Base-by-base conservation (phyloP, 257 asterid species). In the Fraxinus americana region DNA sequence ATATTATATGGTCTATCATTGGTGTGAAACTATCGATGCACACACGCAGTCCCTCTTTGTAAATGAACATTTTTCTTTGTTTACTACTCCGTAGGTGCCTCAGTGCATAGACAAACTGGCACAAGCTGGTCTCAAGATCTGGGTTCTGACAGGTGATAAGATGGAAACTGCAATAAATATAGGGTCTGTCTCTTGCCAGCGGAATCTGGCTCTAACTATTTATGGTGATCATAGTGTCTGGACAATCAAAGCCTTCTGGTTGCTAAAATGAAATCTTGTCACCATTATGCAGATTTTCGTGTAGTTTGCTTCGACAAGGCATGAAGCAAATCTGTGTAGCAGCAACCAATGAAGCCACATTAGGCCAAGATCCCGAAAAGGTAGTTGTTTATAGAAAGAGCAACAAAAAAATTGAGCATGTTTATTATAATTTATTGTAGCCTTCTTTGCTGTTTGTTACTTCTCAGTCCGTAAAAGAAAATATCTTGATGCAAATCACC, bases 141-240 rank as follows among this genome's bases (percentile, higher is more conserved):
- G 99, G 99, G 99, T 96, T 83, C 89, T 96, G 87, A 96, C 99
- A 54, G 99, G 99, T 82, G 99, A 96, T 89, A 96, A 96, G 92
- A 96, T 96, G 99, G 99, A 96, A 90, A 96, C 98, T 73, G 99
- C 99, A 75, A 91, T 96, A 76, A 96, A 96, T 84, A 96, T 96
- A 81, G 98, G 99, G 99, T 96, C 83, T 66, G 99, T 88, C 85
- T 80, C 86, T 73, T 73, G 29, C 74, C 78, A 16, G 67, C 65
- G 66, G n/a, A 30, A n/a, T 72, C 70, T 67, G 75, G 73, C 75
- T 81, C 75, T 63, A 23, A 10, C 69, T 63, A 23, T 27, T 34
- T 75, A 67, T 39, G 57, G 23, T 76, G 69, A 75, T 82, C 70
- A 50, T 63, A 16, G 70, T 72, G 48, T 17, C 76, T 76, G 73